phyloP scores from a whole-genome alignment of 192 early-diverging fungal species.

The Entomortierella lignicola region DNA sequence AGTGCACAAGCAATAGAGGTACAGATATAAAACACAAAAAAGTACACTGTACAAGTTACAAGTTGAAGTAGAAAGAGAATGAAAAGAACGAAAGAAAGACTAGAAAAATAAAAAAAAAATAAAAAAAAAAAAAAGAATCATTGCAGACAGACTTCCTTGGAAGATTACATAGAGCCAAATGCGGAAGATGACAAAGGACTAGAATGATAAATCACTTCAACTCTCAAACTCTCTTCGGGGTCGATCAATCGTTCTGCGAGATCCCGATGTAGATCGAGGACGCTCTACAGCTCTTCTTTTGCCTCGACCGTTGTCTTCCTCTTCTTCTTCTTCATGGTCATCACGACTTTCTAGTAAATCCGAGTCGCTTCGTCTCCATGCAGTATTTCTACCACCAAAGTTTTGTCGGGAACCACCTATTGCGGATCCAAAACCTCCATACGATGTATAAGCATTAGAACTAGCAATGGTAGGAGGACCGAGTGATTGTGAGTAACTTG shows the following conservation, averaged over 20 bases:
- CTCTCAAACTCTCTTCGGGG: constrained; percentile 39
- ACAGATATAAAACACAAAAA: neutral
- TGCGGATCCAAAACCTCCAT: constrained; percentile 12
- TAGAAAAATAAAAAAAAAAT: neutral
- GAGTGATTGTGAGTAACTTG: constrained; percentile 2
- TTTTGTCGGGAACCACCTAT: constrained; percentile 10
- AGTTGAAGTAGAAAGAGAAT: neutral
- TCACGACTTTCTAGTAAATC: constrained; percentile 8
- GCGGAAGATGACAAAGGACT: too few relatives aligned
- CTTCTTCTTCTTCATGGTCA: constrained; percentile 32
- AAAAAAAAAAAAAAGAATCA: constrained; percentile 1
- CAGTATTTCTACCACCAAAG: constrained; percentile 13
- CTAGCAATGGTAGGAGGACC: neutral
- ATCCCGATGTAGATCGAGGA: constrained; percentile 35
- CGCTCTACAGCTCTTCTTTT: constrained; percentile 40
- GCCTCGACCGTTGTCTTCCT: constrained; percentile 30
- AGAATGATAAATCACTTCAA: neutral
- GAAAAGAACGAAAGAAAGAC: neutral
- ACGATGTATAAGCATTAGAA: constrained; percentile 4
- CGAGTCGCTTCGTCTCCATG: constrained; percentile 15
- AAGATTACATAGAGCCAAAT: neutral
- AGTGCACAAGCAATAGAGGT: neutral
- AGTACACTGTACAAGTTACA: neutral
- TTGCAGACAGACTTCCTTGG: neutral
- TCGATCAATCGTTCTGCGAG: constrained; percentile 17